phyloP scores from a whole-genome alignment of 495 filamentous ascomycete genomes.

The Tetracladium marchalianum region DNA sequence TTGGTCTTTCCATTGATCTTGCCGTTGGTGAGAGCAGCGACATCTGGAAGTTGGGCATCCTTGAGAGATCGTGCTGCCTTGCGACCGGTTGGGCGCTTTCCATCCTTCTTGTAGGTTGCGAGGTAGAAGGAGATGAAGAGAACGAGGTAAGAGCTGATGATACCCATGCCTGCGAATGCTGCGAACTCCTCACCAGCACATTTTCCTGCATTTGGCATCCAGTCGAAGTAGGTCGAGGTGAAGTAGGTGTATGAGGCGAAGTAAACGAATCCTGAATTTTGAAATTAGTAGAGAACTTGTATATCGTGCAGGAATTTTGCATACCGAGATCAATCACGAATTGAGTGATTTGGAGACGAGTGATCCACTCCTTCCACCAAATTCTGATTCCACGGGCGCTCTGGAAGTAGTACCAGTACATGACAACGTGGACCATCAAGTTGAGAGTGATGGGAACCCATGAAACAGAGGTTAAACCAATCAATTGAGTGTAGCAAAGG shows the following conservation, averaged over 20 bases:
- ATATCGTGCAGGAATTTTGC: not conserved
- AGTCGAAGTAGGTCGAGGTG: slow-evolving; percentile 81
- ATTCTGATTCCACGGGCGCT: slow-evolving; percentile 69
- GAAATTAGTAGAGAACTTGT: slow-evolving; percentile 9
- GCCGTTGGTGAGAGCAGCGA: slow-evolving; percentile 22
- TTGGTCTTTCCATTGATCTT: slow-evolving; percentile 21
- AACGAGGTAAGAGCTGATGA: slow-evolving; percentile 86
- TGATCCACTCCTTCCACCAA: slow-evolving; percentile 91
- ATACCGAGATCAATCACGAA: slow-evolving; percentile 72
- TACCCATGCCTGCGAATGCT: slow-evolving; percentile 84
- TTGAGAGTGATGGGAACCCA: slow-evolving; percentile 75
- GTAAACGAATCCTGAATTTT: slow-evolving; percentile 69
- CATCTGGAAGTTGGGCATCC: slow-evolving; percentile 23
- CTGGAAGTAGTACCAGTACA: slow-evolving; percentile 78
- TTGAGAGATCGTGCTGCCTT: slow-evolving; percentile 42
- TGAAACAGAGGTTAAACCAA: slow-evolving; percentile 66
- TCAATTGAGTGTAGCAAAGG: slow-evolving; percentile 77
- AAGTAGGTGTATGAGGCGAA: slow-evolving; percentile 95
- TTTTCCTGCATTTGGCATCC: slow-evolving; percentile 68
- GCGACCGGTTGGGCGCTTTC: slow-evolving; percentile 48
- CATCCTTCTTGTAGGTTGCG: slow-evolving; percentile 87
- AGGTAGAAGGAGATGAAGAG: slow-evolving; percentile 99
- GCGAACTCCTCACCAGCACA: slow-evolving; percentile 98
- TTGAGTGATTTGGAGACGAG: slow-evolving; percentile 74
- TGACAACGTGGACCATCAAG: slow-evolving; percentile 68